Percentiles rank a stretch among this genome's conserved stretches.
Evolutionary conservation across 2,329 filamentous ascomycete genomes (phyloP).

Genomic region (Colletotrichum liriopes): DNA sequence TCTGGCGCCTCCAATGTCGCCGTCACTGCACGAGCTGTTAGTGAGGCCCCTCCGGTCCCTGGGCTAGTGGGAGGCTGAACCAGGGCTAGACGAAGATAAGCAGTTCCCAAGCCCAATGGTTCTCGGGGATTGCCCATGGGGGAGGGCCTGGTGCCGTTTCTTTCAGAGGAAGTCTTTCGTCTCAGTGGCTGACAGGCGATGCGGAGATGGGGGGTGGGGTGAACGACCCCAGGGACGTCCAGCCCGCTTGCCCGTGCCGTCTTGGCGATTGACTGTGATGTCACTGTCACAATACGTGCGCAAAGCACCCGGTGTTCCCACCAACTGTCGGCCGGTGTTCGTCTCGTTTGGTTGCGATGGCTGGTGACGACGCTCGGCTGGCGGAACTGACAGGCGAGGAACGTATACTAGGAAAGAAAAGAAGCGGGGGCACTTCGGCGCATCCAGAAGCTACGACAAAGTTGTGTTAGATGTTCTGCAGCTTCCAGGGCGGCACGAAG

Average conservation of each 20-base stretch:
- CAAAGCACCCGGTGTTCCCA: not conserved
- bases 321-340: constrained; percentile 3
- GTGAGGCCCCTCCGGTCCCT: constrained; percentile 19
- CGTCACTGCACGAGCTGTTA: not conserved
- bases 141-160: not conserved
- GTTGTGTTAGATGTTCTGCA: not conserved
- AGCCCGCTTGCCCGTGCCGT: constrained; percentile 14
- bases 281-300: constrained; percentile 6
- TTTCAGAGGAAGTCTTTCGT: not conserved
- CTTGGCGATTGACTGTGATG: constrained; percentile 32
- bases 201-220: no score
- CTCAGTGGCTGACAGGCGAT: constrained; percentile 12
- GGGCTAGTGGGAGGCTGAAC: not conserved
- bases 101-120: constrained; percentile 10
- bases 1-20: not conserved
- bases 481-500: not conserved
- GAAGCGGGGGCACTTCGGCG: constrained; percentile 20
- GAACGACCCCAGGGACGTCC: not conserved
- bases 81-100: constrained; percentile 3
- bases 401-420: not conserved
- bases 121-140: constrained; percentile 13
- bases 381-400: constrained; percentile 3
- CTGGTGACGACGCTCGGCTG: not conserved
- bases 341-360: constrained; percentile 6
- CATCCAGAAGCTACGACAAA: not conserved